phyloP scores from a whole-genome alignment of 805 yeast genomes.

The Allodekkera sacchari region DNA sequence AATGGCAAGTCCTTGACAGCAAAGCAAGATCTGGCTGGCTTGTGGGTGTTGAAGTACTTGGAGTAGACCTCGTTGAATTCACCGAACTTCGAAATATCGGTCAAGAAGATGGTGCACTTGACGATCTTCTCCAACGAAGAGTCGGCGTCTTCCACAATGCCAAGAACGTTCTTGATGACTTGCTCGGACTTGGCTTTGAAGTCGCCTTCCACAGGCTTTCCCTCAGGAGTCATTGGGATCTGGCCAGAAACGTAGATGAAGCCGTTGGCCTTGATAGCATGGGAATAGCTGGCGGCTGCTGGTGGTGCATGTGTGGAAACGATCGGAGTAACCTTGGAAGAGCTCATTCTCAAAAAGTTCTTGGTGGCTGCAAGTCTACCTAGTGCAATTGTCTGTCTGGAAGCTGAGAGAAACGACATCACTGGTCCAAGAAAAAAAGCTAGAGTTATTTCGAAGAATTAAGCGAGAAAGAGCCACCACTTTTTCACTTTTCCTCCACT shows the following conservation, averaged over 20 bases:
- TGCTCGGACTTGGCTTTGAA: conserved; percentile 74
- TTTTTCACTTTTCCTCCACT: too few relatives aligned
- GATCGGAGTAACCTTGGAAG: conserved; percentile 33
- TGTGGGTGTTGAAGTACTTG: conserved; percentile 64
- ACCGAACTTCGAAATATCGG: conserved; percentile 82
- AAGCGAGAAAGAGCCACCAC: too few relatives aligned
- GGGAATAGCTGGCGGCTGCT: conserved; percentile 95
- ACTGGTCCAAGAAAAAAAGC: background rate
- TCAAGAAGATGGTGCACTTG: conserved; percentile 82
- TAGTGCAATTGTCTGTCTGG: background rate
- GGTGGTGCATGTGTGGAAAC: conserved; percentile 80
- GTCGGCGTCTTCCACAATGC: conserved; percentile 76
- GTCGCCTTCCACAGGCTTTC: conserved; percentile 69
- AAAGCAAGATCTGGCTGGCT: conserved; percentile 97
- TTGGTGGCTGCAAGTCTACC: background rate
- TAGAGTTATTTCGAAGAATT: too few relatives aligned
- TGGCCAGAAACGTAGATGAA: conserved; percentile 92
- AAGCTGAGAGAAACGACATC: conserved; percentile 1
- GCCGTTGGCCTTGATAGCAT: conserved; percentile 88
- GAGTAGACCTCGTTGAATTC: conserved; percentile 82
- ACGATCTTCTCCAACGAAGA: conserved; percentile 77
- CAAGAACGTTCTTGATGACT: conserved; percentile 56
- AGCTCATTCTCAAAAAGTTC: conserved; percentile 21
- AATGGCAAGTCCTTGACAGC: conserved; percentile 90
- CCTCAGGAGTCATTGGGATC: conserved; percentile 80